Percentiles rank a stretch among this genome's conserved stretches.
Conservation (phyloP, 805 yeast genomes). For the Scheffersomyces ergatensis region DNA sequence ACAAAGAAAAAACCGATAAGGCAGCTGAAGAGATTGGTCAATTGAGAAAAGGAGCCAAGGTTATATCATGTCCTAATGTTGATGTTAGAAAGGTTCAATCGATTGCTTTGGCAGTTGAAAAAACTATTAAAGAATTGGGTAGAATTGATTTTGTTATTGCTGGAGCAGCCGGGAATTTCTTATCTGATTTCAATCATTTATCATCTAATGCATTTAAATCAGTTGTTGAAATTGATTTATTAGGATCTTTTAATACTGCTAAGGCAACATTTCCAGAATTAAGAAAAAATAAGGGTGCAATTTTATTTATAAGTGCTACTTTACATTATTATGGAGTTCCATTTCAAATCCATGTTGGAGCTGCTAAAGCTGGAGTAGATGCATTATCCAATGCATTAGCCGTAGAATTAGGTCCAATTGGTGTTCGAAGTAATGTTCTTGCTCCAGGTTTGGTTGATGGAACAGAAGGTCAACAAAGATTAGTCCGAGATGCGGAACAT, state of each 20-base stretch:
- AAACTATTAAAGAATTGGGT: conserved; percentile 47
- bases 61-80: conserved; percentile 62
- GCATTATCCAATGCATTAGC: conserved; percentile 81
- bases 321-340: conserved; percentile 45
- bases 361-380: conserved; percentile 96
- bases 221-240: conserved; percentile 37
- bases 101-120: conserved; percentile 58
- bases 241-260: conserved; percentile 41
- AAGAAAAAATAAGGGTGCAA: conserved; percentile 41
- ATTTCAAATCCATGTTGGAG: conserved; percentile 81
- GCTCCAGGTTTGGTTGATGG: conserved; percentile 89
- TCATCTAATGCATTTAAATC: conserved; percentile 41
- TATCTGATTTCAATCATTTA: conserved; percentile 41
- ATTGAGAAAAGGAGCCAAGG: conserved; percentile 58
- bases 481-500: conserved; percentile 27
- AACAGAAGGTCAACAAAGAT: conserved; percentile 79
- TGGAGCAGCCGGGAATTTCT: conserved; percentile 45
- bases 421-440: conserved; percentile 75
- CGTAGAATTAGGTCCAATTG: conserved; percentile 87
- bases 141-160: conserved; percentile 44
- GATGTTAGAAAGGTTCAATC: conserved; percentile 74
- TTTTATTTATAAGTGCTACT: conserved; percentile 45
- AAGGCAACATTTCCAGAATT: conserved; percentile 39
- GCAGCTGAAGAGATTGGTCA: conserved; percentile 63
- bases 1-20: conserved; percentile 55